Conservation (phyloP, 2,329 filamentous ascomycete species). For the Phyllosticta paracitricarpa region DNA sequence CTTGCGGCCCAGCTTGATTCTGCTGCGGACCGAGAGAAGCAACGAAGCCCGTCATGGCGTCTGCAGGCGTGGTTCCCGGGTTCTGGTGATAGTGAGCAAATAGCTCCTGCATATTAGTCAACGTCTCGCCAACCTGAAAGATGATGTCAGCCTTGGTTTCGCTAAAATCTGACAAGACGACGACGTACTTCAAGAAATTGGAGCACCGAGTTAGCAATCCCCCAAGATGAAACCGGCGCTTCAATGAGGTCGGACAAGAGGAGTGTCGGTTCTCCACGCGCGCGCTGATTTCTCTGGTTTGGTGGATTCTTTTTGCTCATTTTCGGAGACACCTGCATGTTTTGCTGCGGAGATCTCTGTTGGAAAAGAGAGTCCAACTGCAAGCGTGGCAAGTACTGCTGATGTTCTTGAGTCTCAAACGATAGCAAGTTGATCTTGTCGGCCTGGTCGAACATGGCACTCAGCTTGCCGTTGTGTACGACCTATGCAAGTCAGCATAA, state of each 20-base stretch:
- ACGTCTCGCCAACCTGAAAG: conserved; percentile 51
- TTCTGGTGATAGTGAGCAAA: conserved; percentile 48
- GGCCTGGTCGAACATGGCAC: conserved; percentile 67
- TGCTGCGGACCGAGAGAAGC: conserved; percentile 29
- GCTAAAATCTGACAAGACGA: conserved; percentile 10
- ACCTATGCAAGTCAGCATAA: conserved; percentile 43
- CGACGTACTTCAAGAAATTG: conserved; percentile 50
- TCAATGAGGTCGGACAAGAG: conserved; percentile 36
- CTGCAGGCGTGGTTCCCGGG: conserved; percentile 40
- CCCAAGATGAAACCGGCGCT: conserved; percentile 40
- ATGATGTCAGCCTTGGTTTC: conserved; percentile 15
- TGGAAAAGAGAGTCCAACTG: conserved; percentile 39
- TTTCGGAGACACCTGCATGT: conserved; percentile 39
- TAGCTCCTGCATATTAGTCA: conserved; percentile 53
- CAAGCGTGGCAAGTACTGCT: conserved; percentile 72
- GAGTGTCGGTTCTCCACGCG: conserved; percentile 32
- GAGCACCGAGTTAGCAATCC: conserved; percentile 47
- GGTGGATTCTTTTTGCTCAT: conserved; percentile 48
- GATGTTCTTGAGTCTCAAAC: conserved; percentile 64
- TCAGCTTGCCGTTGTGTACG: conserved; percentile 65
- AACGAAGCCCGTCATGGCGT: conserved; percentile 46
- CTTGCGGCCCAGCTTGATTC: conserved; percentile 11
- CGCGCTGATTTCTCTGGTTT: conserved; percentile 40
- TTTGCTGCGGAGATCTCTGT: conserved; percentile 44
- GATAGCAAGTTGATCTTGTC: conserved; percentile 80